phyloP scores from a whole-genome alignment of 768 basidiomycete genomes.

The Agrocybe praecox region DNA sequence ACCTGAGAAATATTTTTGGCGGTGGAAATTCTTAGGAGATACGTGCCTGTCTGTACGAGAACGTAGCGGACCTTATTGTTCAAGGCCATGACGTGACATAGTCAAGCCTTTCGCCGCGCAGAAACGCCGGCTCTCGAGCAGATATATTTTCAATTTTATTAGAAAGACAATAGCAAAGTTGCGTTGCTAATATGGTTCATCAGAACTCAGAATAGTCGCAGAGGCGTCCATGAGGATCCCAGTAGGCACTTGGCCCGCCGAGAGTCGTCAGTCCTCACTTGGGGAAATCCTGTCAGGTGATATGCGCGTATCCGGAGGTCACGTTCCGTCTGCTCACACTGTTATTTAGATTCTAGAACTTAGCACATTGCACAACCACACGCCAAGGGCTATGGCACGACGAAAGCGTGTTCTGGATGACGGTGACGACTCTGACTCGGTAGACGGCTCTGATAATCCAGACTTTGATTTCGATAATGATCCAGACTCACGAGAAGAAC shows the following conservation, averaged over 20 bases:
- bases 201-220: not conserved
- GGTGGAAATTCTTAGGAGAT: not conserved
- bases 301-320: not conserved
- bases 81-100: not conserved
- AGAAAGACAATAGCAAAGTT: slow-evolving; percentile 11
- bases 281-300: slow-evolving; percentile 11
- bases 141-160: not conserved
- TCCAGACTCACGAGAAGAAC: slow-evolving; percentile 71
- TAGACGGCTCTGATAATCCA: slow-evolving; percentile 54
- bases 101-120: slow-evolving; percentile 12
- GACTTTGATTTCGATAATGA: slow-evolving; percentile 51
- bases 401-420: slow-evolving; percentile 78
- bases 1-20: slow-evolving; percentile 14
- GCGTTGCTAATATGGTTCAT: not conserved
- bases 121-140: slow-evolving; percentile 12
- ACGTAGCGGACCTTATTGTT: slow-evolving; percentile 9
- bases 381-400: slow-evolving; percentile 57
- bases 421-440: slow-evolving; percentile 74
- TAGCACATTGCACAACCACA: not conserved
- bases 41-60: slow-evolving; percentile 1
- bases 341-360: no score
- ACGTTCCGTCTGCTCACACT: not conserved
- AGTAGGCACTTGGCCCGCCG: not conserved
- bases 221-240: not conserved
- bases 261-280: not conserved